A percentile compares a stretch with the other conserved stretches of the same genome.
Evolutionary conservation across 2,329 filamentous ascomycete species (phyloP).

Genomic region (Hymenoscyphus fraxineus): DNA sequence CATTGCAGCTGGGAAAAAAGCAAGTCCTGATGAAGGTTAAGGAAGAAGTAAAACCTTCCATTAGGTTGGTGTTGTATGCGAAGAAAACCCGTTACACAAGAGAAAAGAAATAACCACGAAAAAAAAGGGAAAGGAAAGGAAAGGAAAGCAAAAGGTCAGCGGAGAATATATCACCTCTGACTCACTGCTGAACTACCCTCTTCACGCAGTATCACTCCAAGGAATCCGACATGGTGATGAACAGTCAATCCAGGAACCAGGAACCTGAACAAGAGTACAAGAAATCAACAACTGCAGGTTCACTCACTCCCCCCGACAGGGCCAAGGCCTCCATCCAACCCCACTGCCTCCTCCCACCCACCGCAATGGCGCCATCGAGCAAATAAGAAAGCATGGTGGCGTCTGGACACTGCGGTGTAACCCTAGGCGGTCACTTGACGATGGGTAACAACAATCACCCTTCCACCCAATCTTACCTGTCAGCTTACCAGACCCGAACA

Average conservation of each 20-base stretch:
- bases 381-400: slow-evolving; percentile 2
- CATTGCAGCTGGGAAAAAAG: too few relatives aligned
- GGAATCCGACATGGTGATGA: neutral
- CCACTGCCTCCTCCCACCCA: neutral
- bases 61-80: too few relatives aligned
- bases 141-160: neutral
- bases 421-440: slow-evolving; percentile 11
- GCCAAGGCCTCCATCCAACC: neutral
- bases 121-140: too few relatives aligned
- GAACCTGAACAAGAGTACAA: slow-evolving; percentile 7
- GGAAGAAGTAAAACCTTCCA: too few relatives aligned
- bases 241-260: slow-evolving; percentile 10
- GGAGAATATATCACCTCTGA: neutral
- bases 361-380: neutral
- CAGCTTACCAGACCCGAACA: slow-evolving; percentile 4
- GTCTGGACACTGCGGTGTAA: slow-evolving; percentile 6
- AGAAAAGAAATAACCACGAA: too few relatives aligned
- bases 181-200: neutral
- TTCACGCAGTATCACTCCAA: neutral
- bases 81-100: too few relatives aligned
- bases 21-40: too few relatives aligned
- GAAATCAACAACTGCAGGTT: slow-evolving; percentile 1
- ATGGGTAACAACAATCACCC: slow-evolving; percentile 1
- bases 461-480: slow-evolving; percentile 14
- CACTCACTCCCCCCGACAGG: too few relatives aligned